Evolutionary conservation across 345 rosid genomes (phyloP).

Genomic region (Citrus maxima): DNA sequence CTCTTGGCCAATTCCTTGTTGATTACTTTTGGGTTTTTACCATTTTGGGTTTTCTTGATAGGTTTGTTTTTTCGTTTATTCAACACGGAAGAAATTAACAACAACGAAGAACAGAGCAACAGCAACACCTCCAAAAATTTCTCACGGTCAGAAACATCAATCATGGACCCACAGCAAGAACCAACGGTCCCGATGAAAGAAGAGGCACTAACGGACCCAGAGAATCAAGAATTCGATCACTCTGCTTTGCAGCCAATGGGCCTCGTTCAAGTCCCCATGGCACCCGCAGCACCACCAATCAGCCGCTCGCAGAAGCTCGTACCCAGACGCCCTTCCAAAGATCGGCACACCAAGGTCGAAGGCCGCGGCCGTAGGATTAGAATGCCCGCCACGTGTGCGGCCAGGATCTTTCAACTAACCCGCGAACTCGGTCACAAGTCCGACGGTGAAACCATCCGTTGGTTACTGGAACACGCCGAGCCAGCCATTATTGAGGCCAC

Average conservation of each 20-base stretch:
- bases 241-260: conserved; percentile 16
- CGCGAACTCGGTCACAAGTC: conserved; percentile 73
- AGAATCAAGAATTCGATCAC: conserved; percentile 11
- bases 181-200: conserved; percentile 31
- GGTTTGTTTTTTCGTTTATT: neutral
- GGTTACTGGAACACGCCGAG: conserved; percentile 72
- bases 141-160: conserved; percentile 21
- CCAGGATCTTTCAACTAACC: conserved; percentile 81
- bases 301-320: conserved; percentile 11
- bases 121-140: conserved; percentile 14
- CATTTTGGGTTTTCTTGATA: neutral
- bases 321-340: conserved; percentile 46
- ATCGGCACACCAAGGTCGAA: conserved; percentile 86
- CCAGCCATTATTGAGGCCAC: conserved; percentile 75
- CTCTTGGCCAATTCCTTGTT: neutral
- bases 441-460: conserved; percentile 74
- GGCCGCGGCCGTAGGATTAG: conserved; percentile 84
- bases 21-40: neutral
- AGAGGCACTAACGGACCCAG: conserved; percentile 32
- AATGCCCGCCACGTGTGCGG: conserved; percentile 71
- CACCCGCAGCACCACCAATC: conserved; percentile 5
- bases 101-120: conserved; percentile 16
- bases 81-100: conserved; percentile 23
- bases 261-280: conserved; percentile 15
- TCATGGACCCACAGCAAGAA: conserved; percentile 28